Base-by-base conservation (phyloP, 1,284 basidiomycete genomes). In the Boletellus deceptivus region DNA sequence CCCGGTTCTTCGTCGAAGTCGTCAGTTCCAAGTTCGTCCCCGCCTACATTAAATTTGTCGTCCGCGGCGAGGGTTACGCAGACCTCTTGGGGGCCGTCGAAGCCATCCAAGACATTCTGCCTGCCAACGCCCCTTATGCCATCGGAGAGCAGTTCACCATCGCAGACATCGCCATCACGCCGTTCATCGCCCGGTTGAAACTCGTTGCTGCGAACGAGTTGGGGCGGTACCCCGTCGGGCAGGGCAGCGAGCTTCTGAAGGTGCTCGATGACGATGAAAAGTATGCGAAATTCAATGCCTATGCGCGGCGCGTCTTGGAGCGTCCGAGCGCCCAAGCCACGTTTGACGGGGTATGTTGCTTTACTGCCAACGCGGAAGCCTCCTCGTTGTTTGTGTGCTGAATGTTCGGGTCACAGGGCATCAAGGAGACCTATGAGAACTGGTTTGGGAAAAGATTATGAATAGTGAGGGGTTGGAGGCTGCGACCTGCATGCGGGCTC, bases 1-100 rank as follows among this genome's bases (percentile, higher is more conserved):
- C 67, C 13, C 72, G 75, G 24, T 68, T 76, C 58, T 74, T 78
- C 63, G 69, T 74, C 53, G 72, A 76, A 24, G 55, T 60, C 18
- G 60, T 72, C 36, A 61, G 66, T 29, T 75, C 67, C 48, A 77
- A 77, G 56, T 62, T 79, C 52, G 36, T 64, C n/a, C 71, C 76
- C 0, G 63, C 67, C 0, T 76, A 60, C 54, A 52, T 59, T 25
- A 74, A 64, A 10, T 70, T 75, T 47, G 40, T 72, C n/a, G 27
- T 61, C 14, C 63, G 68, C 1, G 80, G 80, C 13, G 76, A 75
- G 53, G 59, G 72, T 11, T 64, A 69, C 9, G 73, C 74, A 5
- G 67, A 59, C n/a, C 49, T 83, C 31, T 56, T 77, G 22, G 55
- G 58, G 3, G 75, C 64, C 0, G 57, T 77, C 33, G 74, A 76